Evolutionary conservation across 805 yeast genomes (phyloP), one percentile per base, ranked within the genome.

Genomic region (Saturnispora sekii): DNA sequence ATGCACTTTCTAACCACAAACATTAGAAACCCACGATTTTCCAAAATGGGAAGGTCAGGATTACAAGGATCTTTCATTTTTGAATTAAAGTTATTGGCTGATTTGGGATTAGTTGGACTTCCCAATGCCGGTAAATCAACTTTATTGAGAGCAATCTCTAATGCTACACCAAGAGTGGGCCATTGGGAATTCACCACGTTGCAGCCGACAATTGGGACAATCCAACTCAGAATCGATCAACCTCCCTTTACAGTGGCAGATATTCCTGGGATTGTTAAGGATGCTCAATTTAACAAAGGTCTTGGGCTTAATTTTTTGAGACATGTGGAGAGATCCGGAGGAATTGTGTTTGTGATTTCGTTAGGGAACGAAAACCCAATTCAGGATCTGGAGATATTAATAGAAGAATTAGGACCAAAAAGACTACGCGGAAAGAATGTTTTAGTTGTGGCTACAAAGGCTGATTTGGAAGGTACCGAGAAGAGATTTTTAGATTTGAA

Each of bases 71-170:
- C 70, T 45, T 87, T 93, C 50, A 63, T 86, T 46, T 76, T 93
- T 51, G 98, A 93, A 63, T 67, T 93, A 51, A 88, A 87, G 59
- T 69, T 88, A 33, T 70, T 93, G 46, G 98, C 98, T 0, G 97
- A 93, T 62, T 65, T 90, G 47, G 98, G 97, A 0, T 67, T 93
- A 5, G 96, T 93, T 17, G 98, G 98, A 0, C 68, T 93, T 15
- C 98, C 98, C 1, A 93, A 93, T 62, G 96, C 97, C 3, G 98
- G 98, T 1, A 93, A 93, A 59, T 86, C 96, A 3, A 87, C 97
- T 0, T 69, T 93, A 29, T 64, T 93, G 38, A 68, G 94, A 45
- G 88, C 94, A 9, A 86, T 93, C 12, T 85, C 96, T 0, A 77
- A 79, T 44, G 97, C 98, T 0, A 71, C 81, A 46, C 97, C 98